These are phyloP conservation scores for Nosema muscidifuracis DNA, from an alignment of 371 early-diverging fungal species.

Conservation along the genomic window DNA sequence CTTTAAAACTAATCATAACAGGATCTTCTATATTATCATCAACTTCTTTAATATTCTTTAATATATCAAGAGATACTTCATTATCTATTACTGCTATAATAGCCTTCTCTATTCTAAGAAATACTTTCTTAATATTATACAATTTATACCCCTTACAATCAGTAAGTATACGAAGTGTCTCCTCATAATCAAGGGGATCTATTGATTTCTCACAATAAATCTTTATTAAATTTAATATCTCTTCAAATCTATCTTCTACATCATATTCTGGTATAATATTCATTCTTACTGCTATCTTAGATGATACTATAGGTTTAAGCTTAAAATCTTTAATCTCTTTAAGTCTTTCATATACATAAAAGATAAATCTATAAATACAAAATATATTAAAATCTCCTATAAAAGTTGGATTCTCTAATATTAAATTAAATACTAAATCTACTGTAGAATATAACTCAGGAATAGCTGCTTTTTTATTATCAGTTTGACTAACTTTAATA, in stretches of 20 bases:
- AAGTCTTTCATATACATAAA: conserved; percentile 73
- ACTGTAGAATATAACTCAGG: conserved; percentile 1
- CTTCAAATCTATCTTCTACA: conserved; percentile 22
- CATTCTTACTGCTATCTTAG: conserved; percentile 69
- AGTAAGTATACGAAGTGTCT: conserved; percentile 70
- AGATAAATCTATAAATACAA: conserved; percentile 74
- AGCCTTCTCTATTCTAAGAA: conserved; percentile 52
- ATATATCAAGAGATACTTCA: conserved; percentile 4
- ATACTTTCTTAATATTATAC: conserved; percentile 56
- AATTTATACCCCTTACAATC: conserved; percentile 55
- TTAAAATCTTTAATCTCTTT: conserved; percentile 69
- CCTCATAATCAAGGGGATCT: conserved; percentile 78
- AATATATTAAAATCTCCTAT: conserved; percentile 74
- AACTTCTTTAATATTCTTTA: conserved; percentile 3
- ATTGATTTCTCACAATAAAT: conserved; percentile 71
- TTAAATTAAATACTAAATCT: conserved; percentile 22
- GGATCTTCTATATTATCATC: neutral
- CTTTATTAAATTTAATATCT: conserved; percentile 68
- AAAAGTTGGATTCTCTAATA: conserved; percentile 42
- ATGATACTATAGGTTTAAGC: conserved; percentile 47
- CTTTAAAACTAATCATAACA: neutral
- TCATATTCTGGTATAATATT: conserved; percentile 26
- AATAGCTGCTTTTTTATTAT: conserved; percentile 30
- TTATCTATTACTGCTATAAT: conserved; percentile 38
- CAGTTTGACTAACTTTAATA: conserved; percentile 19